These are phyloP conservation scores for Cercospora berteroae DNA, from an alignment of 2,329 filamentous ascomycete species.

Conservation along the genomic window DNA sequence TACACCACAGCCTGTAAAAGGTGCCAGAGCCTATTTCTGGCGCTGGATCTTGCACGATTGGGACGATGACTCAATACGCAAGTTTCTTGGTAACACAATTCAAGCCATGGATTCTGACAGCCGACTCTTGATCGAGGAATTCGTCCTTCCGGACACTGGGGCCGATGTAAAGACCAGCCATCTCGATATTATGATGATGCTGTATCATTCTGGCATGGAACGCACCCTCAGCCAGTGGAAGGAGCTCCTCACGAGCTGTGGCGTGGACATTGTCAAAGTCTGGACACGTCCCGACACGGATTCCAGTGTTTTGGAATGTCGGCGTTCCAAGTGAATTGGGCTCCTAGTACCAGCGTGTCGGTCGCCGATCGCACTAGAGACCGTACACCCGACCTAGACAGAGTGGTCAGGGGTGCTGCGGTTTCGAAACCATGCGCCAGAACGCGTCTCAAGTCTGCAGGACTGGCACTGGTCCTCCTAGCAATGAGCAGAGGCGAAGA, in stretches of 20 bases:
- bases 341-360: background rate
- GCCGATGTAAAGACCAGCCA: slow-evolving; percentile 14
- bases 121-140: slow-evolving; percentile 30
- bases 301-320: slow-evolving; percentile 14
- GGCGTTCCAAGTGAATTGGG: background rate
- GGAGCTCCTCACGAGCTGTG: slow-evolving; percentile 4
- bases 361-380: background rate
- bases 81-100: slow-evolving; percentile 25
- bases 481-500: background rate
- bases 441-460: background rate
- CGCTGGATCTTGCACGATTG: slow-evolving; percentile 32
- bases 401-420: background rate
- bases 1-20: slow-evolving; percentile 29
- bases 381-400: background rate
- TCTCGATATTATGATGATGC: slow-evolving; percentile 19
- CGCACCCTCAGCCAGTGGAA: slow-evolving; percentile 14
- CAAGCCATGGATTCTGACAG: slow-evolving; percentile 24
- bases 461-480: too few species aligned
- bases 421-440: background rate
- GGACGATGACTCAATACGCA: slow-evolving; percentile 25
- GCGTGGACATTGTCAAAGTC: slow-evolving; percentile 13
- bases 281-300: slow-evolving; percentile 16
- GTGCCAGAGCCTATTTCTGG: slow-evolving; percentile 30
- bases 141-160: slow-evolving; percentile 23
- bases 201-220: slow-evolving; percentile 16